These are phyloP conservation scores for Eucalyptus sp. DNA, from an alignment of 345 rosid species.

Conservation along the genomic window DNA sequence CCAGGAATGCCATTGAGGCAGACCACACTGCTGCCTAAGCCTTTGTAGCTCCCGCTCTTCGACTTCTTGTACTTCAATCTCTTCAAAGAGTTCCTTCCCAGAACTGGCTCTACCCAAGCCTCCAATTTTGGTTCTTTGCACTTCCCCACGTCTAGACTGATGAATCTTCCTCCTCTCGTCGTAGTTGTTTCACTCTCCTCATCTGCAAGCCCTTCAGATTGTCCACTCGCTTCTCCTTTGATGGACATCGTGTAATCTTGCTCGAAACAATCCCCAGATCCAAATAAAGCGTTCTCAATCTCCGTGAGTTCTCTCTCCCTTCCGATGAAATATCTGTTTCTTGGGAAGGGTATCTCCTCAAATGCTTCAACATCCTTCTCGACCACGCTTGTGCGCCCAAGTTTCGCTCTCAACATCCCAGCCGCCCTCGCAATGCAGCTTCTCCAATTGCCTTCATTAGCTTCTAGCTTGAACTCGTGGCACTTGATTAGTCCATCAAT, in stretches of 20 bases:
- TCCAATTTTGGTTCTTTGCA: constrained; percentile 55
- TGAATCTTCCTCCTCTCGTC: constrained; percentile 38
- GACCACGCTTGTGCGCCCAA: constrained; percentile 69
- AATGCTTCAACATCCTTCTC: constrained; percentile 34
- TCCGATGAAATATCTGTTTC: constrained; percentile 59
- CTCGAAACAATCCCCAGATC: constrained; percentile 35
- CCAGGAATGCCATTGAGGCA: constrained; percentile 74
- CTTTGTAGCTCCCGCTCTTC: constrained; percentile 43
- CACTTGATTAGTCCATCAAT: constrained; percentile 64
- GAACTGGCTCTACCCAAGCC: constrained; percentile 50
- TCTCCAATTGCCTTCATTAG: constrained; percentile 77
- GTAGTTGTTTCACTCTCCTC: constrained; percentile 51
- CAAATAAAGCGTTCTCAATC: constrained; percentile 67
- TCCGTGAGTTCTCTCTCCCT: constrained; percentile 72
- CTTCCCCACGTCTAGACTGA: constrained; percentile 56
- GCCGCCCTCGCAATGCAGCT: constrained; percentile 53
- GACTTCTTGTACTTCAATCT: constrained; percentile 58
- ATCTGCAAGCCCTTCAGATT: constrained; percentile 72
- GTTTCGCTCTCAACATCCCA: constrained; percentile 45
- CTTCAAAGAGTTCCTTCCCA: constrained; percentile 49
- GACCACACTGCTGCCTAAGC: constrained; percentile 39
- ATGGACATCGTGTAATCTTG: constrained; percentile 27
- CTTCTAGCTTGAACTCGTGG: constrained; percentile 74
- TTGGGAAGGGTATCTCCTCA: constrained; percentile 72
- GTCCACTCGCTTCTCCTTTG: constrained; percentile 65